Conservation (phyloP, 345 rosid species). For the Gossypium rotundifolium region DNA sequence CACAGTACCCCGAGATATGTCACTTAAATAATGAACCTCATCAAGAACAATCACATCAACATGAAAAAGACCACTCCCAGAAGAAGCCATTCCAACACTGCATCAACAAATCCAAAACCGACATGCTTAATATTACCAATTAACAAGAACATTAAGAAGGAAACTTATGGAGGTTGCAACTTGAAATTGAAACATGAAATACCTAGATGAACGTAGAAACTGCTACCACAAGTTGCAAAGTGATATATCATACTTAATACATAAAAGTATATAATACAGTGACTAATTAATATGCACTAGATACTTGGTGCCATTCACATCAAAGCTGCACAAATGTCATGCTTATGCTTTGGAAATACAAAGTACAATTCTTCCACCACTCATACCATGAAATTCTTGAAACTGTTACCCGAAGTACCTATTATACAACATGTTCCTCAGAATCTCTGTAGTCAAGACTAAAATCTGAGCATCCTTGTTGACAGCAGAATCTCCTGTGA, state of each 20-base stretch:
- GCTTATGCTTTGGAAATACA: neutral
- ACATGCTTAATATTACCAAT: slow-evolving; percentile 11
- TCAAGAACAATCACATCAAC: slow-evolving; percentile 92
- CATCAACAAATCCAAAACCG: slow-evolving; percentile 18
- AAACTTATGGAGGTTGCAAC: neutral
- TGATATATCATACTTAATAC: neutral
- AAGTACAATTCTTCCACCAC: neutral
- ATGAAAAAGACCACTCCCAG: slow-evolving; percentile 75
- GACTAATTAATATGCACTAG: neutral
- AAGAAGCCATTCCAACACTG: slow-evolving; percentile 89
- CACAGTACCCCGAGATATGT: slow-evolving; percentile 90
- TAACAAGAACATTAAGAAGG: slow-evolving; percentile 5
- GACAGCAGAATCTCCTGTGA: slow-evolving; percentile 83
- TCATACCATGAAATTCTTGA: neutral
- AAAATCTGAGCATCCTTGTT: slow-evolving; percentile 83
- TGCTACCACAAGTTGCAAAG: neutral
- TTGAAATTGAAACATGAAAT: neutral
- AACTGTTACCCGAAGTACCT: slow-evolving; percentile 40
- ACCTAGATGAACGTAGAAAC: neutral
- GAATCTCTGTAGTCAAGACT: slow-evolving; percentile 92
- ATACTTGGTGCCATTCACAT: neutral
- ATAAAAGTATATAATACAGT: neutral
- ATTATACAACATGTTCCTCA: slow-evolving; percentile 92
- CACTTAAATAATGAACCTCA: slow-evolving; percentile 97
- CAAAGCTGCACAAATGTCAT: neutral